Evolutionary conservation across 495 filamentous ascomycete genomes (phyloP).

Genomic region (Xylaria sp.): DNA sequence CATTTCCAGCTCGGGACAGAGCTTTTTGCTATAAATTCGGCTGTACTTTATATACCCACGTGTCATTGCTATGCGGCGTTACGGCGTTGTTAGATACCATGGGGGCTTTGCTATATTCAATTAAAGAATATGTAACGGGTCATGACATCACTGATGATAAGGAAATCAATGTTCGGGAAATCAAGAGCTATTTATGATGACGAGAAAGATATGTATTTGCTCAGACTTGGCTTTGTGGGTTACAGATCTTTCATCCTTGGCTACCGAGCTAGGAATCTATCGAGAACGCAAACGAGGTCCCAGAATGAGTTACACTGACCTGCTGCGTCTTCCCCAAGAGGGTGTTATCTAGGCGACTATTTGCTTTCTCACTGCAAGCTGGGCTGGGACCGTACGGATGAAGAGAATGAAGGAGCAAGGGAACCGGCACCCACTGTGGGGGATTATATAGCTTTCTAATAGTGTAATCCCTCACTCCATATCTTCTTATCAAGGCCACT

Average conservation of each 20-base stretch:
- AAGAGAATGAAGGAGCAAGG: not conserved
- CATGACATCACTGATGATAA: not conserved
- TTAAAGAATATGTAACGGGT: not conserved
- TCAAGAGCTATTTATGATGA: not conserved
- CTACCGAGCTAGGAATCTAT: not conserved
- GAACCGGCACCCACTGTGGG: not conserved
- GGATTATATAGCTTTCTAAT: not conserved
- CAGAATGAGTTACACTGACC: not conserved
- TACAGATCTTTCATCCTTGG: not conserved
- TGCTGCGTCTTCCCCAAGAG: not conserved
- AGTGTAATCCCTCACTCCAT: not conserved
- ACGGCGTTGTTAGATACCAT: constrained; percentile 30
- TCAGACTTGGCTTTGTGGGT: not conserved
- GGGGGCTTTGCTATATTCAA: not conserved
- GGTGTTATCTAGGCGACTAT: not conserved
- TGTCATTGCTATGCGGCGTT: constrained; percentile 16
- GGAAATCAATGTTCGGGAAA: not conserved
- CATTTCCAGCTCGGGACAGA: constrained; percentile 64
- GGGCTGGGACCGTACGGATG: not conserved
- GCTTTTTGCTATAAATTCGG: constrained; percentile 33
- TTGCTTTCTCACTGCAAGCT: not conserved
- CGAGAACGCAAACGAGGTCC: not conserved
- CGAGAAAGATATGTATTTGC: not conserved
- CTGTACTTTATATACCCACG: constrained; percentile 3
- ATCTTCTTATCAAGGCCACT: constrained; percentile 1